Base-by-base conservation (phyloP, 805 yeast species). In the Vanderwaltozyma yarrowii region DNA sequence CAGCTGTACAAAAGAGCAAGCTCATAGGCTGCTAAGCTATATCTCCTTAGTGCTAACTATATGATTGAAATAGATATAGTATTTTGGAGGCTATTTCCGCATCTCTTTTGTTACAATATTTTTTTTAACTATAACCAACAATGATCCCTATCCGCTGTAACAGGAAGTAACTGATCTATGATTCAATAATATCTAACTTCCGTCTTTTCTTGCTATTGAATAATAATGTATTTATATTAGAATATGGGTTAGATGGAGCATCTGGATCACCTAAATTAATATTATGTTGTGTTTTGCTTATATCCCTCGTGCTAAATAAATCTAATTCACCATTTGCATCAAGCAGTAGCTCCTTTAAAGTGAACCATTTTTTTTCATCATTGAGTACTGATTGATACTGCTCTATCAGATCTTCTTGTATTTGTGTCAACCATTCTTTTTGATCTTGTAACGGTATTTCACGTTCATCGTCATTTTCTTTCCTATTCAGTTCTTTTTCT, bases 131-230 rank as follows among this genome's bases (percentile, higher is more conserved):
- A n/a, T n/a, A n/a, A n/a, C n/a, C n/a, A n/a, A n/a, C n/a, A n/a
- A n/a, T n/a, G n/a, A n/a, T n/a, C n/a, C n/a, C n/a, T n/a, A n/a
- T n/a, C n/a, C n/a, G n/a, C n/a, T n/a, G n/a, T n/a, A n/a, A n/a
- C n/a, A n/a, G n/a, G n/a, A n/a, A n/a, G n/a, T n/a, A n/a, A n/a
- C n/a, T n/a, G n/a, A 11, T 8, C 14, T 12, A 25, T 8, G 27
- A 35, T 84, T 84, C 58, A 80, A 67, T n/a, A 26, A 35, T 19
- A 11, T 26, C 27, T 7, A 35, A 21, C 3, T 31, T 36, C 24
- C 34, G 24, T 14, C 30, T 36, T 18, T 31, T 30, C 18, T 16
- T 36, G 4, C 25, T 23, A 10, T 36, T 13, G 35, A 36, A 36
- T 4, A 26, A n/a, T 21, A 36, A 30, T 5, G 39, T 31, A n/a